Base-by-base conservation (phyloP, 768 basidiomycete species). In the Hortiboletus campestris region DNA sequence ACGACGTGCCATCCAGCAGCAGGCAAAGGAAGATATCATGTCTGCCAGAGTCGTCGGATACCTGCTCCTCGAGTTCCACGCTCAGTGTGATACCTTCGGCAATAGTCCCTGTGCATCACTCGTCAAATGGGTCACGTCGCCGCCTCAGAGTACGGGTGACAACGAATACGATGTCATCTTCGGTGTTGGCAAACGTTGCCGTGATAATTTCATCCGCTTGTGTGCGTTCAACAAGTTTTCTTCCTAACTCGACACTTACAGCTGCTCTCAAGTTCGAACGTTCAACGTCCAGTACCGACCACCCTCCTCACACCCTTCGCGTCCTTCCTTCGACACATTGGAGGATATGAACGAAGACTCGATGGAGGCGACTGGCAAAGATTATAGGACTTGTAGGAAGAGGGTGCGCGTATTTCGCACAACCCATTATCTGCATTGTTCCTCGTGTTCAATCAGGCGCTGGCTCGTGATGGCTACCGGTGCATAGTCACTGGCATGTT, bases 261-360 rank as follows among this genome's bases (percentile, higher is more conserved):
- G 7, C 4, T 2, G 12, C 25, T 38, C n/a, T 19, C 16, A 17
- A 49, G 47, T 39, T n/a, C 35, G 47, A 38, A 11, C 36, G 6
- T 29, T 5, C 12, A 13, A 28, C 16, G n/a, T 0, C 4, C 6
- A 1, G 3, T 49, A 38, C n/a, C 25, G 4, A 25, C 25, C 25
- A 25, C 25, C 25, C 25, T 25, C 25, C 25, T 25, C 7, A 3
- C 46, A 29, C 14, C 32, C 25, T 43, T 49, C 34, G 14, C 28
- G 19, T 10, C 8, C 40, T 48, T 29, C 46, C 39, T 54, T 54
- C 12, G 32, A 41, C 6, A 28, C 25, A 1, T 28, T 49, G 19
- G 41, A 48, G n/a, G 53, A 55, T 31, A 43, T 55, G 53, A 55
- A 20, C 8, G 36, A 31, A 22, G 40, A 43, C n/a, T 3, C 41